Evolutionary conservation across 768 basidiomycete species (phyloP), one percentile per base, ranked within the genome.

Genomic region (Sarcomyxa edulis): DNA sequence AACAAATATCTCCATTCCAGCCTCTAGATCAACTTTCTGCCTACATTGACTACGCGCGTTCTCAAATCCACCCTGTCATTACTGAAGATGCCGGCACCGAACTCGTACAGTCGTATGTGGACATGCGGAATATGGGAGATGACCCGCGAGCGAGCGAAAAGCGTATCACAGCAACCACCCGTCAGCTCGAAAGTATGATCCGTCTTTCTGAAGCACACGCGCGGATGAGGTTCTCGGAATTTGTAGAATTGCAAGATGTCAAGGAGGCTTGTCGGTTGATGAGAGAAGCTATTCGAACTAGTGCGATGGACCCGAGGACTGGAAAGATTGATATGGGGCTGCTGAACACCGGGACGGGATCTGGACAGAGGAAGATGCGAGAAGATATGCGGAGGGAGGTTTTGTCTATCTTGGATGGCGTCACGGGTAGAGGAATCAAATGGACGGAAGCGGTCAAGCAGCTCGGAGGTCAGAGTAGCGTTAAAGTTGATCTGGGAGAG

Each of bases 281-380:
- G 84, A 81, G 90, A 32, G 91, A 95, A 58, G 96, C 95, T 4
- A 87, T 99, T 61, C 79, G 90, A 51, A 92, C 94, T 45, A 83
- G 82, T 45, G 92, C 92, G 27, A 94, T 95, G 72, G 94, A 98
- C 60, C 95, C 95, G 7, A 72, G 88, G 16, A 97, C 94, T 9
- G 95, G 95, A 37, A 92, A 94, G 72, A 95, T 97, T 54, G 94
- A 98, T 59, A 88, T 97, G 78, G 89, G 93, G 38, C 59, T 99
- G 54, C 73, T 99, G 49, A 94, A 92, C 56, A 94, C 92, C 2
- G 96, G 96, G 2, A 90, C 92, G 3, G 91, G 89, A 2, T 71
- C 78, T 36, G 86, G 92, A 18, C 87, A 94, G 63, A 70, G 92
- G 48, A 83, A 81, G 58, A 53, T 95, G 61, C 74, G 81, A 31